These are phyloP conservation scores for Eucalyptus marginata DNA, from an alignment of 345 rosid species.

Conservation along the genomic window DNA sequence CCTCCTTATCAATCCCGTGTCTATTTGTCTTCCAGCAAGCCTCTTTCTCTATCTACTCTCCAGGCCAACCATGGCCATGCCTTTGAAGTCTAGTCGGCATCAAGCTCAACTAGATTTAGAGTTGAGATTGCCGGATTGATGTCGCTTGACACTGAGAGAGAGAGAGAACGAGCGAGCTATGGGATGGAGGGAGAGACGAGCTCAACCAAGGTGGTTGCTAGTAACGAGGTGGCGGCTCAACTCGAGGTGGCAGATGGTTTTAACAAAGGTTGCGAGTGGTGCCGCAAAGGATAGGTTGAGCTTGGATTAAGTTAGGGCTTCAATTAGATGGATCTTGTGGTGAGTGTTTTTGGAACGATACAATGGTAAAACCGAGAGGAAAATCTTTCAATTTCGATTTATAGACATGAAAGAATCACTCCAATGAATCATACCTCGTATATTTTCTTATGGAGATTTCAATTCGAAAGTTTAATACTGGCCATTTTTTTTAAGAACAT, in stretches of 20 bases:
- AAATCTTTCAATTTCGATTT: background rate
- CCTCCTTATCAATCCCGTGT: fast-evolving
- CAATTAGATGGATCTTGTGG: too few species aligned
- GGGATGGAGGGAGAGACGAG: too few species aligned
- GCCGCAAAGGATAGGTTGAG: too few species aligned
- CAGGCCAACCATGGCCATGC: background rate
- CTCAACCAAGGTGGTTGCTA: too few species aligned
- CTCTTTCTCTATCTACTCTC: background rate
- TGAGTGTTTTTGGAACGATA: too few species aligned
- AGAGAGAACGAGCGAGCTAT: too few species aligned
- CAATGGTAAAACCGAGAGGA: too few species aligned
- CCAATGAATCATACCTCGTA: fast-evolving
- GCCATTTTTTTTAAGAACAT: background rate
- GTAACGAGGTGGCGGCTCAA: too few species aligned
- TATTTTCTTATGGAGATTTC: background rate
- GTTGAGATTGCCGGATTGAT: background rate
- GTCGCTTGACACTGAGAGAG: background rate
- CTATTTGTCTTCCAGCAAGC: background rate
- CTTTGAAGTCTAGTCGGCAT: background rate
- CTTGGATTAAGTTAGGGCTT: too few species aligned
- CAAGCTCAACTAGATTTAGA: background rate
- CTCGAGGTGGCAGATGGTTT: too few species aligned
- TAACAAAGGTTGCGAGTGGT: fast-evolving
- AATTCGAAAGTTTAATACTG: fast-evolving
- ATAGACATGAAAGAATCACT: fast-evolving